Evolutionary conservation across 1,284 basidiomycete species (phyloP), one percentile per base, ranked within the genome.

Genomic region (Ganoderma sp.): DNA sequence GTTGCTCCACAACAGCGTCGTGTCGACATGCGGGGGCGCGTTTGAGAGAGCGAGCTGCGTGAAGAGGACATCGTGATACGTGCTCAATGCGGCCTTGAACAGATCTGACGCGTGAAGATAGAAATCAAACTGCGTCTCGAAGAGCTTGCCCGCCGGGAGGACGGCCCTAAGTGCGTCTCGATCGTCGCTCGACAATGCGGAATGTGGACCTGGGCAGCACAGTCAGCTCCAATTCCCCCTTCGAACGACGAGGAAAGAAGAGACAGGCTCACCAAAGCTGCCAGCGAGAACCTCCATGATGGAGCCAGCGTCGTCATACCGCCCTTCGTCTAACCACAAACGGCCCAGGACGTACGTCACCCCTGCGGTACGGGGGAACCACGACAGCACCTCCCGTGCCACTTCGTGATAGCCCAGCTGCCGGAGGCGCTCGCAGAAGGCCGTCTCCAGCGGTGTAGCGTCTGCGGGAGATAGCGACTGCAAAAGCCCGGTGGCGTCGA

Each of bases 201-300:
- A 84, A 59, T 89, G 84, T 12, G 82, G 77, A 65, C 87, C 91
- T 92, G 72, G 25, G 54, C 60, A 8, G 22, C 41, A 12, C 22
- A 25, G 14, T 42, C 15, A 60, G 39, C 39, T 60, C 37, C 58
- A 42, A 15, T 7, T 60, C n/a, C 58, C 7, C 12, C 45, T 34
- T 62, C 61, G 64, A 42, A 25, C 22, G 25, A n/a, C n/a, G 22
- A 43, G 58, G 42, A 25, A 52, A 7, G 48, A 52, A 41, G 42
- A 17, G 25, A 25, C 54, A 62, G 9, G 80, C 89, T 79, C 77
- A 96, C 95, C 92, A 72, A 95, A 91, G 71, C 85, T 88, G 50
- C 89, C 89, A 15, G 91, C 90, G n/a, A 96, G 82, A 71, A 88
- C 89, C 78, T 95, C 89, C 70, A 98, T 83, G 43, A 89, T 78